phyloP scores from a whole-genome alignment of 2,329 filamentous ascomycete species.

The Alternaria tenuissima region DNA sequence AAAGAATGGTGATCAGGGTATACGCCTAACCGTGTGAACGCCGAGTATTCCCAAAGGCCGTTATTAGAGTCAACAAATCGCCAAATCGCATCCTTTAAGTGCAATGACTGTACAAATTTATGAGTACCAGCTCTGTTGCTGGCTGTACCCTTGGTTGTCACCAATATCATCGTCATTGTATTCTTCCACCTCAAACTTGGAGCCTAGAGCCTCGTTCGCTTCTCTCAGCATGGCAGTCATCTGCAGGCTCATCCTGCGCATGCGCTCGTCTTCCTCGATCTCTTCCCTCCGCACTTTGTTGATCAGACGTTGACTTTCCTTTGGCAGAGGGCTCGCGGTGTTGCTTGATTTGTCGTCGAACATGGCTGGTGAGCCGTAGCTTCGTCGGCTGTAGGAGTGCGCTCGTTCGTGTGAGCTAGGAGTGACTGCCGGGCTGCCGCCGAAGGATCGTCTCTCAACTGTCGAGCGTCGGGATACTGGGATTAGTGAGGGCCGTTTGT shows the following conservation, averaged over 20 bases:
- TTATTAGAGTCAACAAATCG: not conserved
- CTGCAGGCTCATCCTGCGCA: conserved; percentile 80
- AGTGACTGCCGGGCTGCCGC: conserved; percentile 21
- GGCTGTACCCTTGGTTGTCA: conserved; percentile 2
- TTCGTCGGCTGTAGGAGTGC: conserved; percentile 41
- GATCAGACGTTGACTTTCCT: conserved; percentile 77
- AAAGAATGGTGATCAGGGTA: not conserved
- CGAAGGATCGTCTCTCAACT: conserved; percentile 29
- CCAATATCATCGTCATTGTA: conserved; percentile 32
- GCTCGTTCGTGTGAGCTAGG: conserved; percentile 25
- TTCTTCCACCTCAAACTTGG: conserved; percentile 53
- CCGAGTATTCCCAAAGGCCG: not conserved
- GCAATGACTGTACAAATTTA: not conserved
- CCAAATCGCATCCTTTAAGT: not conserved
- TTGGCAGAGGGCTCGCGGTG: conserved; percentile 52
- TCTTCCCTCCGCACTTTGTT: conserved; percentile 77
- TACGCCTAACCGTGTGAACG: conserved; percentile 2
- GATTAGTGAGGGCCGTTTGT: conserved; percentile 53
- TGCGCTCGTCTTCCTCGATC: conserved; percentile 77
- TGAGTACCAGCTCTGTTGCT: conserved; percentile 4
- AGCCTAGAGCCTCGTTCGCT: conserved; percentile 81
- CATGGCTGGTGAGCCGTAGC: conserved; percentile 42
- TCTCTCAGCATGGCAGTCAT: conserved; percentile 88
- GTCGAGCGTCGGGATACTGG: conserved; percentile 53
- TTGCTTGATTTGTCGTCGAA: conserved; percentile 31